Evolutionary conservation across 768 basidiomycete species (phyloP).

Genomic region (Mycena haematopus): DNA sequence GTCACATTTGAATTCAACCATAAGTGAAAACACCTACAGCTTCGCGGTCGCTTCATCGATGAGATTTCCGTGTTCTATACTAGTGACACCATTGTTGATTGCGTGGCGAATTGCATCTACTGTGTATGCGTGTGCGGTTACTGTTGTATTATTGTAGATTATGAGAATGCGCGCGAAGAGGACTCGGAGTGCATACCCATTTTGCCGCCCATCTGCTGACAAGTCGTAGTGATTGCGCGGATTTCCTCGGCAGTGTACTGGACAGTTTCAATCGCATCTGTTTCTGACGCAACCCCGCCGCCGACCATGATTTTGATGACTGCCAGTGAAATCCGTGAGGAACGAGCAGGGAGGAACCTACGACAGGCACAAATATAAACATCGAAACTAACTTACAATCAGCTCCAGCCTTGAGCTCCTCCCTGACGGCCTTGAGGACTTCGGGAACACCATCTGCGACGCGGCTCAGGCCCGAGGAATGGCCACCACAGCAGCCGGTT

Average conservation of each 20-base stretch:
- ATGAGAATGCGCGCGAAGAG: background rate
- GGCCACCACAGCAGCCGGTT: slow-evolving; percentile 44
- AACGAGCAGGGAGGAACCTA: too few relatives aligned
- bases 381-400: slow-evolving; percentile 36
- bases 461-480: slow-evolving; percentile 36
- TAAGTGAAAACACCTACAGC: slow-evolving; percentile 30
- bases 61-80: slow-evolving; percentile 56
- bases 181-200: slow-evolving; percentile 37
- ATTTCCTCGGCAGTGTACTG: slow-evolving; percentile 53
- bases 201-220: slow-evolving; percentile 46
- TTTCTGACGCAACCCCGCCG: slow-evolving; percentile 50
- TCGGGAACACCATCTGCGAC: slow-evolving; percentile 47
- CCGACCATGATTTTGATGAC: slow-evolving; percentile 49
- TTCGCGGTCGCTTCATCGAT: slow-evolving; percentile 46
- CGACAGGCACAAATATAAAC: background rate
- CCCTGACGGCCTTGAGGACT: slow-evolving; percentile 42
- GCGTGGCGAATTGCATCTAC: slow-evolving; percentile 50
- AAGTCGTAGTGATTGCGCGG: slow-evolving; percentile 48
- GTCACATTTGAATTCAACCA: background rate
- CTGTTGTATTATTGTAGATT: slow-evolving; percentile 16
- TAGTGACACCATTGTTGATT: slow-evolving; percentile 49
- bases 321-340: background rate
- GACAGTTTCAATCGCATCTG: slow-evolving; percentile 50
- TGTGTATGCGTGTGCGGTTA: slow-evolving; percentile 43
- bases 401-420: slow-evolving; percentile 46